Percentiles rank a stretch among this genome's conserved stretches.
phyloP scores from a whole-genome alignment of 78 protist genomes.

The Mastigamoeba balamuthi region DNA sequence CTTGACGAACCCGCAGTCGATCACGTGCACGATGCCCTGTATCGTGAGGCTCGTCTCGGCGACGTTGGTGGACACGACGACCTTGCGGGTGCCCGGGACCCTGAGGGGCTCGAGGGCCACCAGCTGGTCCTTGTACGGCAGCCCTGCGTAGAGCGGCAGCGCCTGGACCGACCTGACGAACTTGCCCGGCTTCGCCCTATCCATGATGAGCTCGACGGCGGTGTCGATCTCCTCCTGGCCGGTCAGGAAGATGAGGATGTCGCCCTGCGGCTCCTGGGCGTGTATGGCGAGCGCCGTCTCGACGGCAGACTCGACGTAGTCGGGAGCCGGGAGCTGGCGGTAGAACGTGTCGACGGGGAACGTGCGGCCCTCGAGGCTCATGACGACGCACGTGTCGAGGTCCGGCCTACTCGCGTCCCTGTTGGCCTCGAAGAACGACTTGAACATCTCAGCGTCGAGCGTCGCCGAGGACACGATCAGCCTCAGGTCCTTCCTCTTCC shows the following conservation, averaged over 20 bases:
- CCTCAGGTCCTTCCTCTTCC: constrained; percentile 39
- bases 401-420: background rate
- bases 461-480: constrained; percentile 89
- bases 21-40: constrained; percentile 82
- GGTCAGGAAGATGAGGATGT: constrained; percentile 83
- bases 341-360: constrained; percentile 45
- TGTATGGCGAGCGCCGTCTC: constrained; percentile 58
- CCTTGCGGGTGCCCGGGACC: constrained; percentile 64
- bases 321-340: background rate
- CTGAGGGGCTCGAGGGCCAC: constrained; percentile 36
- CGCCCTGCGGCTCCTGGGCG: constrained; percentile 64
- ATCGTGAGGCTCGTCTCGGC: constrained; percentile 93
- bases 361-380: constrained; percentile 43
- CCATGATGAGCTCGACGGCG: background rate
- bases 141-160: constrained; percentile 55
- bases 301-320: constrained; percentile 39
- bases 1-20: constrained; percentile 89
- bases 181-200: background rate
- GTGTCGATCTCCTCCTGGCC: constrained; percentile 48
- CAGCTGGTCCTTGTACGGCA: constrained; percentile 46
- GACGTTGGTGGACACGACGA: constrained; percentile 87
- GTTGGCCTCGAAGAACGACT: constrained; percentile 36
- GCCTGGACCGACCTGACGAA: background rate
- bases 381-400: constrained; percentile 19
- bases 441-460: constrained; percentile 61